Evolutionary conservation across 2,329 filamentous ascomycete species (phyloP).

Genomic region (Phaeosphaeria sp.): DNA sequence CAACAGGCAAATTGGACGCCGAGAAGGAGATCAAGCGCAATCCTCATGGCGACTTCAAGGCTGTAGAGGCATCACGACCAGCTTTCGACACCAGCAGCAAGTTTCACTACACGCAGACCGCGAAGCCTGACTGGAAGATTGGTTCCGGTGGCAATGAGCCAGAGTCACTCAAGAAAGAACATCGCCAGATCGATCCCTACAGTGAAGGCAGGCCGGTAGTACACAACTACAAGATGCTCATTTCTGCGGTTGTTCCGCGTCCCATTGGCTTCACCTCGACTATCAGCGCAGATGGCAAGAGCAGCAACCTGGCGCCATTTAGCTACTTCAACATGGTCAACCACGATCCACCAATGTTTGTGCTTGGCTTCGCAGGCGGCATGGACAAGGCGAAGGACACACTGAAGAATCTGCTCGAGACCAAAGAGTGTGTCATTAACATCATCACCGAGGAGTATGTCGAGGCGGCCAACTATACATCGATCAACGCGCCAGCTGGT

Average conservation of each 20-base stretch:
- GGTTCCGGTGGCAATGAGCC: conserved; percentile 70
- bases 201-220: conserved; percentile 69
- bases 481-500: conserved; percentile 79
- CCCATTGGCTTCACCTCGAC: conserved; percentile 75
- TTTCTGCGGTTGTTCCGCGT: conserved; percentile 80
- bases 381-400: conserved; percentile 76
- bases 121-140: conserved; percentile 69
- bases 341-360: conserved; percentile 87
- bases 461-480: conserved; percentile 85
- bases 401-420: conserved; percentile 74
- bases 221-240: conserved; percentile 92
- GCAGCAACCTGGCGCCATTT: conserved; percentile 84
- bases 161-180: conserved; percentile 61
- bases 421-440: conserved; percentile 78
- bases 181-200: conserved; percentile 84
- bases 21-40: conserved; percentile 64
- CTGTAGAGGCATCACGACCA: conserved; percentile 70
- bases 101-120: conserved; percentile 68
- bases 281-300: conserved; percentile 64
- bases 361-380: conserved; percentile 66
- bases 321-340: conserved; percentile 84
- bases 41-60: conserved; percentile 77
- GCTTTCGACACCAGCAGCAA: conserved; percentile 60
- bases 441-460: conserved; percentile 84
- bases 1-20: conserved; percentile 50